Base-by-base conservation (phyloP, 2,329 filamentous ascomycete species). In the Xylaria arbuscula region DNA sequence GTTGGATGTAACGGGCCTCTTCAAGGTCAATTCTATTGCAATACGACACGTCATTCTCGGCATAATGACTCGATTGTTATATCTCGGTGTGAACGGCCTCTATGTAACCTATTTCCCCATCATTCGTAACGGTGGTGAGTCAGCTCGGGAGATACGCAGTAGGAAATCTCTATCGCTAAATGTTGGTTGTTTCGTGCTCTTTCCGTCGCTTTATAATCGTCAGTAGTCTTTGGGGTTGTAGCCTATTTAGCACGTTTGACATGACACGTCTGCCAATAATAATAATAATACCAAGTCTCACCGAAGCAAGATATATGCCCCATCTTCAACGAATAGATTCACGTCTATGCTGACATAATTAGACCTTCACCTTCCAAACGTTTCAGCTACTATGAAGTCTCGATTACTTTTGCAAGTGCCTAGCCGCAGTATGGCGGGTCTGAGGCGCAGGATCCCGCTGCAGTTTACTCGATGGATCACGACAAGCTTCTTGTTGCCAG, bases 391-490 rank as follows among this genome's bases (percentile, higher is more conserved):
- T 19, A 40, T 61, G 38, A 36, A 56, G 22, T 50, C 34, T 59
- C 61, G 53, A 62, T 28, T 50, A 59, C 54, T 50, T 59, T 60
- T n/a, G 47, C 66, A 68, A 69, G 50, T 68, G 66, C 70, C 70
- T 73, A 53, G 51, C 70, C 66, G 68, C 69, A 72, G 68, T 66
- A 62, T 70, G 55, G 70, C 65, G 58, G 51, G 28, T 70, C 66
- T 38, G 71, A 63, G 75, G 73, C 75, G 70, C 74, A 76, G 74
- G 64, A 70, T 57, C 62, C 50, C 66, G 66, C 66, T 71, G 19
- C 68, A 36, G 45, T 60, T 63, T 63, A 70, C 60, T 55, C 61
- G 40, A 60, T 62, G 53, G 59, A 34, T 55, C 62, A 51, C 19
- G 40, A 60, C 28, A 57, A 69, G 53, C 62, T 70, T 61, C 59